phyloP scores from a whole-genome alignment of 192 early-diverging fungal genomes.

The Helicostylum pulchrum region DNA sequence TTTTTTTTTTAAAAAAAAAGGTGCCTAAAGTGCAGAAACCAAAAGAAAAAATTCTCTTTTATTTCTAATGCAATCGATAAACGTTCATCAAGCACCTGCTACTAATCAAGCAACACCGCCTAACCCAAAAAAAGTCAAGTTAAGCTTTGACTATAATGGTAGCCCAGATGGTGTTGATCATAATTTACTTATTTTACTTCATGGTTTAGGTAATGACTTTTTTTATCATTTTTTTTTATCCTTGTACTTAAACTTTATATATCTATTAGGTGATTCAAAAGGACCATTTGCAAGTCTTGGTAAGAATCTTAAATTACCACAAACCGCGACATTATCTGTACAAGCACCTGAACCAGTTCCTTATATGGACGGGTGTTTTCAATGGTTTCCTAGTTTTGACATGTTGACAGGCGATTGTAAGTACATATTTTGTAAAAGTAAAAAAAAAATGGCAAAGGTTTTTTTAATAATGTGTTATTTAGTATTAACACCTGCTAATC shows the following conservation, averaged over 20 bases:
- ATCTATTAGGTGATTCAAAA: slow-evolving; percentile 44
- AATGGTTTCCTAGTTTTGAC: slow-evolving; percentile 69
- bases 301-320: slow-evolving; percentile 57
- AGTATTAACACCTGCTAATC: slow-evolving; percentile 39
- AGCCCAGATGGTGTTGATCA: slow-evolving; percentile 52
- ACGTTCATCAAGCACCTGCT: slow-evolving; percentile 9
- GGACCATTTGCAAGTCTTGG: slow-evolving; percentile 62
- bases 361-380: slow-evolving; percentile 55
- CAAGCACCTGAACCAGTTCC: slow-evolving; percentile 60
- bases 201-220: slow-evolving; percentile 58
- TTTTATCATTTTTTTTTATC: not conserved
- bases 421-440: slow-evolving; percentile 6
- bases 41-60: not conserved
- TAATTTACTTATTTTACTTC: slow-evolving; percentile 70
- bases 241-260: not conserved
- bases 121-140: slow-evolving; percentile 7
- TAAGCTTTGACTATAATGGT: slow-evolving; percentile 44
- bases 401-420: slow-evolving; percentile 48
- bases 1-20: not conserved
- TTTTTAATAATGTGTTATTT: not conserved
- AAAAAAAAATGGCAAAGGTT: no score
- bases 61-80: slow-evolving; percentile 2
- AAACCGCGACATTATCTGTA: slow-evolving; percentile 62
- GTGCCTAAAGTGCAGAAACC: no score
- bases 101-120: slow-evolving; percentile 8